A percentile compares a stretch with the other conserved stretches of the same genome.
Conservation (phyloP, 2,329 filamentous ascomycete species). For the Neurospora sp. region DNA sequence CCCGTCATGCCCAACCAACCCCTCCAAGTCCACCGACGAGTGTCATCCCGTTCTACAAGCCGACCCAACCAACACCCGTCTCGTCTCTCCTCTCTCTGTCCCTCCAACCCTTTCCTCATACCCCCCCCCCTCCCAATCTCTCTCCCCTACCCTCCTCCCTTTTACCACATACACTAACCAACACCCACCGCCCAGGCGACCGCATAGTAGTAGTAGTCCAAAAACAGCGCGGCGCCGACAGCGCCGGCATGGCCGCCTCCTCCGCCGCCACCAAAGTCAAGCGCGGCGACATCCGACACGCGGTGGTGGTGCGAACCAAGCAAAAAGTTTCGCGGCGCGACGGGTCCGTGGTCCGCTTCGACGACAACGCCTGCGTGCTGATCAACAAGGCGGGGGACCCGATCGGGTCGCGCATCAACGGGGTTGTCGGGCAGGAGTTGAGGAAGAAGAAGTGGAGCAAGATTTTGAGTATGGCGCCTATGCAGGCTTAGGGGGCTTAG, state of each 20-base stretch:
- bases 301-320: slow-evolving; percentile 83
- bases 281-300: slow-evolving; percentile 91
- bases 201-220: slow-evolving; percentile 96
- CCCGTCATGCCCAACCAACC: too few species aligned
- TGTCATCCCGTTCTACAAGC: too few species aligned
- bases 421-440: slow-evolving; percentile 83
- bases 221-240: slow-evolving; percentile 76
- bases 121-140: too few species aligned
- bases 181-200: slow-evolving; percentile 56
- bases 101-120: too few species aligned
- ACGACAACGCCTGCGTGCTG: slow-evolving; percentile 95
- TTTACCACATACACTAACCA: too few species aligned
- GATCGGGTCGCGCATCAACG: slow-evolving; percentile 84
- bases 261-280: slow-evolving; percentile 84
- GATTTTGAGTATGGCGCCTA: slow-evolving; percentile 88
- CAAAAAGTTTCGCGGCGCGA: slow-evolving; percentile 83
- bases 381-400: slow-evolving; percentile 96
- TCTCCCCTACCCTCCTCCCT: too few species aligned
- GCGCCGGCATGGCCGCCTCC: slow-evolving; percentile 61
- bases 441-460: slow-evolving; percentile 95
- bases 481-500: slow-evolving; percentile 30
- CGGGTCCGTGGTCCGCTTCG: slow-evolving; percentile 84
- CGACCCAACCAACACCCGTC: too few species aligned
- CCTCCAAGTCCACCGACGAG: too few species aligned
- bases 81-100: too few species aligned